These are phyloP conservation scores for Maudiozyma bulderi DNA, from an alignment of 805 yeast species.

Conservation along the genomic window DNA sequence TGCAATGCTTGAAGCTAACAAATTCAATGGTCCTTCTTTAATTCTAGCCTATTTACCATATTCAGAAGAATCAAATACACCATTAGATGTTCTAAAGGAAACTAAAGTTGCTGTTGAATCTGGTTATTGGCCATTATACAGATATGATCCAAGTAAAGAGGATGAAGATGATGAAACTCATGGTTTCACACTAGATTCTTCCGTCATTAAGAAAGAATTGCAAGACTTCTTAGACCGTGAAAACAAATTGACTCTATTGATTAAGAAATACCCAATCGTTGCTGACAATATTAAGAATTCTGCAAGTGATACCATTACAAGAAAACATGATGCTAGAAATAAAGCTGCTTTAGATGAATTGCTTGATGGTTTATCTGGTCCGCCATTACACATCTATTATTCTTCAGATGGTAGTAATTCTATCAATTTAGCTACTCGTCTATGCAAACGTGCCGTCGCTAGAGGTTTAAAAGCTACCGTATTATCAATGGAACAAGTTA, in stretches of 20 bases:
- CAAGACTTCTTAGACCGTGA: slow-evolving; percentile 80
- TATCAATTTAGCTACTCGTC: slow-evolving; percentile 66
- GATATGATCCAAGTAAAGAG: slow-evolving; percentile 54
- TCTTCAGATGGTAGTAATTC: slow-evolving; percentile 94
- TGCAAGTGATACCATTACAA: slow-evolving; percentile 51
- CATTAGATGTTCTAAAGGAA: slow-evolving; percentile 69
- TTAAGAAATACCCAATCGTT: slow-evolving; percentile 61
- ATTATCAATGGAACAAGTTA: slow-evolving; percentile 54
- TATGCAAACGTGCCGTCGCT: slow-evolving; percentile 68
- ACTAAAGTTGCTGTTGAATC: slow-evolving; percentile 84
- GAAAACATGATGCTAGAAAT: slow-evolving; percentile 55
- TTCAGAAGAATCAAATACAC: slow-evolving; percentile 49
- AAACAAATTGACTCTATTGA: slow-evolving; percentile 71
- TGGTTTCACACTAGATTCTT: slow-evolving; percentile 75
- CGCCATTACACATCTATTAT: slow-evolving; percentile 76
- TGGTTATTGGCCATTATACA: slow-evolving; percentile 94
- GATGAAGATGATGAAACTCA: slow-evolving; percentile 42
- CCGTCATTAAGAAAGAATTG: slow-evolving; percentile 66
- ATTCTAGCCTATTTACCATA: slow-evolving; percentile 86
- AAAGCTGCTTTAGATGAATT: slow-evolving; percentile 68
- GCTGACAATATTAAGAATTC: slow-evolving; percentile 61
- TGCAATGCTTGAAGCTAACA: slow-evolving; percentile 82
- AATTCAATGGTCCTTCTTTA: slow-evolving; percentile 81
- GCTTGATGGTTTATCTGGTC: slow-evolving; percentile 82
- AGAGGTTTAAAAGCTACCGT: slow-evolving; percentile 54